Evolutionary conservation across 352 stramenopile species (phyloP).

Genomic region (Globisporangium middletonii): DNA sequence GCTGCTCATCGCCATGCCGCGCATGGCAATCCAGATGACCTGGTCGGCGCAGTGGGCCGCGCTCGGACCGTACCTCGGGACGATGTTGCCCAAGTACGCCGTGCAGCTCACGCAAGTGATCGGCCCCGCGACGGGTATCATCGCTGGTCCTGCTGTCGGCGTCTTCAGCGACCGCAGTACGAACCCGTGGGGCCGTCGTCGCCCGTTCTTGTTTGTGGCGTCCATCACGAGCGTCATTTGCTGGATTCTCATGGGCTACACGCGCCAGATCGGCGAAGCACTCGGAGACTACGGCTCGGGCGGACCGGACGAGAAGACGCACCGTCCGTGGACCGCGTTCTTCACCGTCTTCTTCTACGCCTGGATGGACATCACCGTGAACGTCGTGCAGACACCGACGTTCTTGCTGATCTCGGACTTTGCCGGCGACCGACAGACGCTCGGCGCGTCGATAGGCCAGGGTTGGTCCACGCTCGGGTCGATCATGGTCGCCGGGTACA

Average conservation of each 20-base stretch:
- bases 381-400: neutral
- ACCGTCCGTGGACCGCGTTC: slow-evolving; percentile 20
- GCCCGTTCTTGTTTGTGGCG: slow-evolving; percentile 16
- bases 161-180: slow-evolving; percentile 15
- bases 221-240: slow-evolving; percentile 16
- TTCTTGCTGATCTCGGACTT: neutral
- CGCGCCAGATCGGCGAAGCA: slow-evolving; percentile 14
- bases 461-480: slow-evolving; percentile 20
- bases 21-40: too few species aligned
- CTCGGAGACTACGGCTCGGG: slow-evolving; percentile 1
- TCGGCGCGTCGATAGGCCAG: slow-evolving; percentile 16
- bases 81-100: too few species aligned
- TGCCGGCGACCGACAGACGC: slow-evolving; percentile 26
- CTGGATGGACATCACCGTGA: neutral
- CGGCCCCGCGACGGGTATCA: neutral
- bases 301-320: neutral
- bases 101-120: slow-evolving; percentile 4
- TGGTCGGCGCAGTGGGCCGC: too few species aligned
- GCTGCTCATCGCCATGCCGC: too few species aligned
- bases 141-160: slow-evolving; percentile 4
- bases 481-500: slow-evolving; percentile 27
- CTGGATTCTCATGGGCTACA: slow-evolving; percentile 22
- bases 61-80: neutral
- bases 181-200: slow-evolving; percentile 16
- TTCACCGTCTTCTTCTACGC: neutral